phyloP scores from a whole-genome alignment of 2,329 filamentous ascomycete genomes.

The Pseudogymnoascus sp. region DNA sequence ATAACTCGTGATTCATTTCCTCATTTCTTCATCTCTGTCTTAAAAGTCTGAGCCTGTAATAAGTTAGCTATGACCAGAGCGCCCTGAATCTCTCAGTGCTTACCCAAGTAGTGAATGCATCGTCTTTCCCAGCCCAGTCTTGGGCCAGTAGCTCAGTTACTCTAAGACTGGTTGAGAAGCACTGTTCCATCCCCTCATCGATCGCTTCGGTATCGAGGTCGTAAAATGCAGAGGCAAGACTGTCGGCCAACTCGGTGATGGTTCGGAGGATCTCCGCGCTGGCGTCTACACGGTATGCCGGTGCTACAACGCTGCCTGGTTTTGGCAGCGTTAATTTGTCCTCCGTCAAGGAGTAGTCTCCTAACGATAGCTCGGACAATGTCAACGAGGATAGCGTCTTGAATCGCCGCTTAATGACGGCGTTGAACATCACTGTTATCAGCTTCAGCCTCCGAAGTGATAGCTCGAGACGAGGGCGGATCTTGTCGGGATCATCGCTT shows the following conservation, averaged over 20 bases:
- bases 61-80: neutral
- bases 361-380: constrained; percentile 28
- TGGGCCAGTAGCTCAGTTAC: constrained; percentile 47
- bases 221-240: constrained; percentile 66
- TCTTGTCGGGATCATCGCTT: constrained; percentile 51
- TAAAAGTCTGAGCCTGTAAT: constrained; percentile 36
- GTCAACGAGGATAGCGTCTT: constrained; percentile 46
- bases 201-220: constrained; percentile 53
- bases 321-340: constrained; percentile 6
- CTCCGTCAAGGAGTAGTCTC: constrained; percentile 4
- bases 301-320: constrained; percentile 5
- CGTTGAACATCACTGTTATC: constrained; percentile 59
- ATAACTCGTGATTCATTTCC: constrained; percentile 27
- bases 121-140: constrained; percentile 56
- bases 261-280: constrained; percentile 47
- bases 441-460: constrained; percentile 59
- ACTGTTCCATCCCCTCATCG: constrained; percentile 48
- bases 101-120: constrained; percentile 73
- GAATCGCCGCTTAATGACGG: constrained; percentile 60
- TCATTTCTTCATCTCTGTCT: constrained; percentile 47
- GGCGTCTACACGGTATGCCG: constrained; percentile 42
- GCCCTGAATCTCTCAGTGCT: constrained; percentile 8
- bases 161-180: constrained; percentile 50
- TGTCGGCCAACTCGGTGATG: constrained; percentile 61
- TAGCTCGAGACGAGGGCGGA: constrained; percentile 57